phyloP scores from a whole-genome alignment of 108 stramenopile species.

The Fragilaria radians region DNA sequence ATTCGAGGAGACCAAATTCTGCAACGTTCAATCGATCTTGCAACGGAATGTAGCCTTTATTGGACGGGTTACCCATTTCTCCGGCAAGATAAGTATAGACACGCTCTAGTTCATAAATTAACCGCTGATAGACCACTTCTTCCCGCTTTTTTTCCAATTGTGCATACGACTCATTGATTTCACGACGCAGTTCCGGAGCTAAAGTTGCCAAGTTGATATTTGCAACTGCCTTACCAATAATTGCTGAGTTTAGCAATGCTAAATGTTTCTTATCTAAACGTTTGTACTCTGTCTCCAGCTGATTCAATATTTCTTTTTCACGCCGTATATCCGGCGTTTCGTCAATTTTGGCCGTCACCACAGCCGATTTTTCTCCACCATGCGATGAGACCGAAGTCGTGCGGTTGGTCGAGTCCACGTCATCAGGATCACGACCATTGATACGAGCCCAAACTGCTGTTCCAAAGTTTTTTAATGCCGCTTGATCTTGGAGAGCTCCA shows the following conservation, averaged over 20 bases:
- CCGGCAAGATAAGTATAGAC: constrained; percentile 87
- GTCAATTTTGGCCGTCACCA: constrained; percentile 75
- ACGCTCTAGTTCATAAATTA: constrained; percentile 87
- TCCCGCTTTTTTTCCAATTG: constrained; percentile 50
- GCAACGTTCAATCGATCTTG: constrained; percentile 94
- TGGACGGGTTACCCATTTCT: constrained; percentile 67
- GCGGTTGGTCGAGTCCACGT: constrained; percentile 8
- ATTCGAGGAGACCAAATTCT: constrained; percentile 92
- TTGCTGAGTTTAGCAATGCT: constrained; percentile 57
- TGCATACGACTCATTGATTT: constrained; percentile 65
- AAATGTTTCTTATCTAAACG: constrained; percentile 53
- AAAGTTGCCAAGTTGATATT: constrained; percentile 76
- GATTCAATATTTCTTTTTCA: constrained; percentile 38
- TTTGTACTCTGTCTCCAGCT: constrained; percentile 28
- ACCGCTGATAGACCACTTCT: constrained; percentile 60
- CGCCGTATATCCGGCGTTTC: constrained; percentile 72
- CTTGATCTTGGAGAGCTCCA: constrained; percentile 90
- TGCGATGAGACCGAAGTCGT: background rate
- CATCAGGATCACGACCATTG: constrained; percentile 85
- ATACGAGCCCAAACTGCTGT: constrained; percentile 91
- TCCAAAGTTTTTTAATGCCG: constrained; percentile 84
- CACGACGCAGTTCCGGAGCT: constrained; percentile 47
- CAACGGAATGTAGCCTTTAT: constrained; percentile 75
- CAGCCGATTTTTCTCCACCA: constrained; percentile 16
- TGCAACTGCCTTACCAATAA: constrained; percentile 76